phyloP scores from a whole-genome alignment of 2,329 filamentous ascomycete genomes.

The Calonectria henricotiae region DNA sequence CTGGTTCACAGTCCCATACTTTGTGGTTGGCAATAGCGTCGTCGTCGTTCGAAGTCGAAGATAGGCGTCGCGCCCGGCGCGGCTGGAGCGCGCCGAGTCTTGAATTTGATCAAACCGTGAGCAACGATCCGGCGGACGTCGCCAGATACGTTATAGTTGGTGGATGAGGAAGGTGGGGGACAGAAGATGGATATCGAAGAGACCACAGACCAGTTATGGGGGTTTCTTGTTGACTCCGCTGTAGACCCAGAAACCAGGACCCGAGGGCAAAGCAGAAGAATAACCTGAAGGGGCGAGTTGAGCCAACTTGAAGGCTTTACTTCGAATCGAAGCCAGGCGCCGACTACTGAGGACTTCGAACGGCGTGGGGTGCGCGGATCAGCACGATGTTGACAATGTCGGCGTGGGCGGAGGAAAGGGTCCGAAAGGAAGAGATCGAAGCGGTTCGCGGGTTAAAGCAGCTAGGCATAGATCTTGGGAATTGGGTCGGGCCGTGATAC shows the following conservation, averaged over 20 bases:
- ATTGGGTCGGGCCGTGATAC: conserved; percentile 37
- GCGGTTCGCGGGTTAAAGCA: conserved; percentile 31
- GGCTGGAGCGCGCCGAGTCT: conserved; percentile 59
- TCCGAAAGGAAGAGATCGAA: conserved; percentile 29
- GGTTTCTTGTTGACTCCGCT: conserved; percentile 97
- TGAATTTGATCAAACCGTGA: conserved; percentile 53
- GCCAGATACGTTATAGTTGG: conserved; percentile 43
- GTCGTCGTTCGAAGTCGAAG: conserved; percentile 38
- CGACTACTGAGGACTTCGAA: conserved; percentile 38
- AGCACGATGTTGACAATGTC: conserved; percentile 19
- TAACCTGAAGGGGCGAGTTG: conserved; percentile 80
- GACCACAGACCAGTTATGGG: conserved; percentile 80
- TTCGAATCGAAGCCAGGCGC: conserved; percentile 50
- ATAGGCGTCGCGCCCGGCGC: conserved; percentile 57
- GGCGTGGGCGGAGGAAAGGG: conserved; percentile 22
- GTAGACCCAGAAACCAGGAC: conserved; percentile 94
- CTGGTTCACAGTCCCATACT: conserved; percentile 53
- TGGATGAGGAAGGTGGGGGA: conserved; percentile 31
- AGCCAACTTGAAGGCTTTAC: conserved; percentile 91
- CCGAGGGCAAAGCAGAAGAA: conserved; percentile 89
- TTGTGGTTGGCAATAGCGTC: conserved; percentile 45
- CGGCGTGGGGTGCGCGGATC: conserved; percentile 32
- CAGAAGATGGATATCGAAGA: conserved; percentile 33
- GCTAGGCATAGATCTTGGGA: conserved; percentile 38
- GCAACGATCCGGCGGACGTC: conserved; percentile 46